Evolutionary conservation across 179 eudicot species (phyloP).

Genomic region (Sideroxylon spinosum): DNA sequence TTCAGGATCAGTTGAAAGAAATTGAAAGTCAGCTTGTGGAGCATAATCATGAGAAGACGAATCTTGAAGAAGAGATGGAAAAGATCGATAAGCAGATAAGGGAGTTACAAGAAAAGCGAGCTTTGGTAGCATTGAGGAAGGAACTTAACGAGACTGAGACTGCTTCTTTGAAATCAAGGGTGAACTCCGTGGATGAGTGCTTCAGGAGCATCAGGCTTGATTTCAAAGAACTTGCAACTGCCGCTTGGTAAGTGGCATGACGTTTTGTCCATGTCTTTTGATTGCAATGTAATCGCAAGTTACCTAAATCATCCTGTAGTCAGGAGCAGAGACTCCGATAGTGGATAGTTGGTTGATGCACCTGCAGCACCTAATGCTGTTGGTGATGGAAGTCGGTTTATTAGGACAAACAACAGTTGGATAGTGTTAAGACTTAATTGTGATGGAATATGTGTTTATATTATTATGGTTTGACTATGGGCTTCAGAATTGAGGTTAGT

Average conservation of each 20-base stretch:
- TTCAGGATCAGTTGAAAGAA: constrained; percentile 26
- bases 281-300: not conserved
- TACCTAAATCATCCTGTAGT: not conserved
- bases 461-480: too few species aligned
- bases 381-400: too few species aligned
- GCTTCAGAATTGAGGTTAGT: too few species aligned
- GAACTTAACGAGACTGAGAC: constrained; percentile 43
- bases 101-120: constrained; percentile 45
- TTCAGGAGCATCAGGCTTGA: constrained; percentile 32
- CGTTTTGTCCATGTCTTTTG: not conserved
- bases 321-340: not conserved
- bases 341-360: not conserved
- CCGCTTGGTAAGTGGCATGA: constrained; percentile 31
- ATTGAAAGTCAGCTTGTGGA: constrained; percentile 32
- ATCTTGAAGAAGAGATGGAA: constrained; percentile 37
- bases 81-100: constrained; percentile 44
- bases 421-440: too few species aligned
- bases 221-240: constrained; percentile 38
- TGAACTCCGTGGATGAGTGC: constrained; percentile 20
- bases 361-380: too few species aligned
- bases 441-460: too few species aligned
- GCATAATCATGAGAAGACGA: constrained; percentile 25
- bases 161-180: constrained; percentile 27
- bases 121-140: constrained; percentile 28
- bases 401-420: too few species aligned